Evolutionary conservation across 306 rosid genomes (phyloP).

Genomic region (Cucumis melo): DNA sequence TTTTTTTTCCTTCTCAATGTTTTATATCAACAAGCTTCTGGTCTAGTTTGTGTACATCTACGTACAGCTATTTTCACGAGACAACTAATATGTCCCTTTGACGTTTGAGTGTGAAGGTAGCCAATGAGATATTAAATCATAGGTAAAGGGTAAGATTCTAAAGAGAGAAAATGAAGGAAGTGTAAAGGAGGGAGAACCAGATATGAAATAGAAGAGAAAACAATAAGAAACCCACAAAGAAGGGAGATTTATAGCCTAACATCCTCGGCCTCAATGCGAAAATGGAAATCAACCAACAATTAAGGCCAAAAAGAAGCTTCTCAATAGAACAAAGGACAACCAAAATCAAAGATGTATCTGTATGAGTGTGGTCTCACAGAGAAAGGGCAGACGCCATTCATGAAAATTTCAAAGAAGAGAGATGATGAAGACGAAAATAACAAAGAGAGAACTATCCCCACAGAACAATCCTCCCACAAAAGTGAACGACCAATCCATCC

Average conservation of each 20-base stretch:
- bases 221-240: background rate
- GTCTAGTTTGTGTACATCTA: background rate
- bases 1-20: no score
- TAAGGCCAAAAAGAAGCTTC: background rate
- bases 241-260: background rate
- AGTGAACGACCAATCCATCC: background rate
- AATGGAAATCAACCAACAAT: background rate
- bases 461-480: background rate
- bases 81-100: background rate
- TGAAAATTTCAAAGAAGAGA: background rate
- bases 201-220: background rate
- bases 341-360: background rate
- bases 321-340: background rate
- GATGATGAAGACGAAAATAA: background rate
- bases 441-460: background rate
- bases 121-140: no score
- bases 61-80: background rate
- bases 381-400: background rate
- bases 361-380: background rate
- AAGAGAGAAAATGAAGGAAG: background rate
- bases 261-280: background rate
- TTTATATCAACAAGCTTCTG: no score
- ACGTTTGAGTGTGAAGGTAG: no score
- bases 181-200: background rate
- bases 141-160: background rate